Conservation (phyloP, 768 basidiomycete genomes). For the Exsudoporus frostii region DNA sequence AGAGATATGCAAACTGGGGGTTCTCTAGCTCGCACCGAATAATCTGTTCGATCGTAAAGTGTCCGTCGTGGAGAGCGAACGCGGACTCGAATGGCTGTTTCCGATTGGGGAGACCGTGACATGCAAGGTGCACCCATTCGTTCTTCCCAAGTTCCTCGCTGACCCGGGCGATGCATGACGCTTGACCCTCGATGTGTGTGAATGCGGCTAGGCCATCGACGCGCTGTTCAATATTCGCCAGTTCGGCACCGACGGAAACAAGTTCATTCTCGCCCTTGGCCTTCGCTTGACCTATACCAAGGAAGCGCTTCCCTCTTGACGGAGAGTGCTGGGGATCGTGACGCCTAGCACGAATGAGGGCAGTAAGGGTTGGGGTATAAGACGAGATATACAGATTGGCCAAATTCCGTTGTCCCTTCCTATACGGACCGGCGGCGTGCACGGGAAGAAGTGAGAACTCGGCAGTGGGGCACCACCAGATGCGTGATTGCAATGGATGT, state of each 20-base stretch:
- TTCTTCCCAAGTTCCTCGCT: background rate
- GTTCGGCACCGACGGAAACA: background rate
- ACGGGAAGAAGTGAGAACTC: slow-evolving; percentile 12
- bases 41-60: too few relatives aligned
- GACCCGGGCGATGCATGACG: background rate
- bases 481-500: background rate
- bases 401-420: slow-evolving; percentile 1
- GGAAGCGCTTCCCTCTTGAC: background rate
- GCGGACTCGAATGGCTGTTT: too few relatives aligned
- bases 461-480: slow-evolving; percentile 14
- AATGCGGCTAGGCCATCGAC: background rate
- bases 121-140: slow-evolving; percentile 20
- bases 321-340: background rate
- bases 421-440: slow-evolving; percentile 17
- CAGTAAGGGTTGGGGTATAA: slow-evolving; percentile 10
- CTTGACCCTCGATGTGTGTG: background rate
- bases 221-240: background rate
- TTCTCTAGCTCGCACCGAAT: too few relatives aligned
- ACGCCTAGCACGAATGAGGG: background rate
- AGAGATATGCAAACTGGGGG: too few relatives aligned
- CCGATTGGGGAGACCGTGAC: too few relatives aligned
- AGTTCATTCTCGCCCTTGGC: background rate
- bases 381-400: slow-evolving; percentile 12
- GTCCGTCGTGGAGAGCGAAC: too few relatives aligned
- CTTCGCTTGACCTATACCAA: background rate